phyloP scores from a whole-genome alignment of 805 yeast species.

The Yarrowia keelungensis region DNA sequence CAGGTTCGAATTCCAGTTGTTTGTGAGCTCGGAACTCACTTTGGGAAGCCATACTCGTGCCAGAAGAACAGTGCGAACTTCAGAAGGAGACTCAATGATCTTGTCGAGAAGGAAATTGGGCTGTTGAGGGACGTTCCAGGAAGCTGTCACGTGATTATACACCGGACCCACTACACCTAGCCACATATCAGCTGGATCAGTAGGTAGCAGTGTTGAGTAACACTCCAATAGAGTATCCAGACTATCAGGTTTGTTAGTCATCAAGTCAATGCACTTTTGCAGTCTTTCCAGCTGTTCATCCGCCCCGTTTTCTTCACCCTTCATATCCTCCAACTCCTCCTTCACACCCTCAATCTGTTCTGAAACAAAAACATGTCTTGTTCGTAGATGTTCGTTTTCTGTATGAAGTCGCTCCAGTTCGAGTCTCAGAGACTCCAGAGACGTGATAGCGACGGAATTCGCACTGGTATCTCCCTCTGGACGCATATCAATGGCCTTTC shows the following conservation, averaged over 20 bases:
- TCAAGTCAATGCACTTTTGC: constrained; percentile 16
- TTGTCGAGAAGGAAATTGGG: constrained; percentile 29
- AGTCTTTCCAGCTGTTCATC: constrained; percentile 1
- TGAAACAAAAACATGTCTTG: constrained; percentile 24
- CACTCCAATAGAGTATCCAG: constrained; percentile 8
- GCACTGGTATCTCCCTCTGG: not conserved
- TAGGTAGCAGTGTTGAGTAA: not conserved
- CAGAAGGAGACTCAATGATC: constrained; percentile 14
- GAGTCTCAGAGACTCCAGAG: constrained; percentile 21
- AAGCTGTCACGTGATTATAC: not conserved
- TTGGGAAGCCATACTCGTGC: constrained; percentile 52
- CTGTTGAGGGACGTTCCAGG: constrained; percentile 11
- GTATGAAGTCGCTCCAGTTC: constrained; percentile 20
- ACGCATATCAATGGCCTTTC: constrained; percentile 23
- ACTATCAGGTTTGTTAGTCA: not conserved
- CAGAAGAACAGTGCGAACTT: constrained; percentile 45
- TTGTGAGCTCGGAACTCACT: constrained; percentile 46
- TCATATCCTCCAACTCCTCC: constrained; percentile 15
- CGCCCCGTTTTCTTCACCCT: not conserved
- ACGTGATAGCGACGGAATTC: constrained; percentile 18
- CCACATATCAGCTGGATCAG: constrained; percentile 12
- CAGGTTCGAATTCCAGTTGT: constrained; percentile 55
- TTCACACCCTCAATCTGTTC: constrained; percentile 40
- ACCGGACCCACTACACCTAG: constrained; percentile 4
- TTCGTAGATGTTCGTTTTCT: constrained; percentile 25